A percentile compares a stretch with the other conserved stretches of the same genome.
Conservation (phyloP, 2,329 filamentous ascomycete species). For the Aspergillus fijiensis region DNA sequence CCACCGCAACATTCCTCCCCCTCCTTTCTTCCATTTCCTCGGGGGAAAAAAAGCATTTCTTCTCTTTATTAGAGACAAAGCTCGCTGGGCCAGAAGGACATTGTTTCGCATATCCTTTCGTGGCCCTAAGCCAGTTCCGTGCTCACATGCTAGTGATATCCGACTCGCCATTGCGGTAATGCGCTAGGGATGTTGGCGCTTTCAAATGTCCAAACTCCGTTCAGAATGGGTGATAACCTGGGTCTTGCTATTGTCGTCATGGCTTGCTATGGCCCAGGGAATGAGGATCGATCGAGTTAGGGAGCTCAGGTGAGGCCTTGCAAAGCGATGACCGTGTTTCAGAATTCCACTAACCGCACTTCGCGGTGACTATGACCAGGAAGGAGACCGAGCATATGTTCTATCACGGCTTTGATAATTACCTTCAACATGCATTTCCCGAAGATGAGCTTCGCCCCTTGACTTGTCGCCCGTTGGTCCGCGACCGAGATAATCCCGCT, state of each 20-base stretch:
- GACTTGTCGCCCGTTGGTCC: slow-evolving; percentile 77
- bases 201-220: slow-evolving; percentile 35
- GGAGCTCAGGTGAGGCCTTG: slow-evolving; percentile 34
- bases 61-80: slow-evolving; percentile 5
- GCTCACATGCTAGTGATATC: slow-evolving; percentile 27
- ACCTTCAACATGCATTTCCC: slow-evolving; percentile 90
- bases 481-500: slow-evolving; percentile 74
- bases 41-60: neutral
- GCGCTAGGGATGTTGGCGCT: slow-evolving; percentile 43
- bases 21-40: slow-evolving; percentile 8
- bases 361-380: slow-evolving; percentile 22
- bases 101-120: neutral
- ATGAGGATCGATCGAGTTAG: slow-evolving; percentile 39
- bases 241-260: slow-evolving; percentile 37
- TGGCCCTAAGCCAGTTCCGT: slow-evolving; percentile 22
- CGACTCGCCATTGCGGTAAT: slow-evolving; percentile 35
- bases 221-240: slow-evolving; percentile 36
- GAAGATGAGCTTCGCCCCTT: slow-evolving; percentile 92
- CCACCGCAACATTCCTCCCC: neutral
- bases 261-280: slow-evolving; percentile 34
- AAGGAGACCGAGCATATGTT: slow-evolving; percentile 69
- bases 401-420: slow-evolving; percentile 95
- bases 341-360: neutral
- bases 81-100: slow-evolving; percentile 30
- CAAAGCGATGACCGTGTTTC: neutral